Evolutionary conservation across 805 yeast genomes (phyloP), one percentile per base, ranked within the genome.

Genomic region (Brettanomyces nanus): DNA sequence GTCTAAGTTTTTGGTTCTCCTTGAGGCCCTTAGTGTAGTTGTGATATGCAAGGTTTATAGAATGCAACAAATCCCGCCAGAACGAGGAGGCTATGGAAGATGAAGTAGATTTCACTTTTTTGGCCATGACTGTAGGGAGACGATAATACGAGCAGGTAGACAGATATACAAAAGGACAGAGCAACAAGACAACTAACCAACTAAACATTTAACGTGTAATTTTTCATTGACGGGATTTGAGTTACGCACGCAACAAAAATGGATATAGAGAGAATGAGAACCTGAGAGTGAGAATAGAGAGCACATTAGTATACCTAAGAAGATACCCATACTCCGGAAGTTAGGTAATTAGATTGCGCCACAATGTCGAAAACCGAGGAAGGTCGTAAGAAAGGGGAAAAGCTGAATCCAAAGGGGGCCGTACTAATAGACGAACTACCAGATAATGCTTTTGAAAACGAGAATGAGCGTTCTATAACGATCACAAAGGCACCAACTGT

Each of bases 401-500:
- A 43, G 32, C 31, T 45, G 26, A 42, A 44, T 4, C 55, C 56
- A 1, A 35, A 39, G 33, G 54, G 42, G 27, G 53, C 51, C 19
- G 36, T 49, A 11, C 40, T 51, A 28, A 50, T 55, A 10, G 52
- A 53, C 20, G 51, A 53, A 29, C 39, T 57, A 17, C 51, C 46
- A 11, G 50, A 52, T 35, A 26, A 37, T 5, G 42, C 59, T 19
- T 28, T 39, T 1, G 53, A 47, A 21, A 55, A 52, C 32, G 52
- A 47, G 25, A 37, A 49, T 6, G 40, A 33, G 13, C 30, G 32
- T 13, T 47, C 58, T 6, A 31, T 57, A 15, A 51, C 54, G 6
- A 55, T 71, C 15, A 56, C 65, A n/a, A 62, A 65, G 23, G 76
- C 85, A 0, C 90, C 92, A 6, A 56, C 67, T 28, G 62, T 74